Base-by-base conservation (phyloP, 2,329 filamentous ascomycete species). In the Pseudogymnoascus sp. region DNA sequence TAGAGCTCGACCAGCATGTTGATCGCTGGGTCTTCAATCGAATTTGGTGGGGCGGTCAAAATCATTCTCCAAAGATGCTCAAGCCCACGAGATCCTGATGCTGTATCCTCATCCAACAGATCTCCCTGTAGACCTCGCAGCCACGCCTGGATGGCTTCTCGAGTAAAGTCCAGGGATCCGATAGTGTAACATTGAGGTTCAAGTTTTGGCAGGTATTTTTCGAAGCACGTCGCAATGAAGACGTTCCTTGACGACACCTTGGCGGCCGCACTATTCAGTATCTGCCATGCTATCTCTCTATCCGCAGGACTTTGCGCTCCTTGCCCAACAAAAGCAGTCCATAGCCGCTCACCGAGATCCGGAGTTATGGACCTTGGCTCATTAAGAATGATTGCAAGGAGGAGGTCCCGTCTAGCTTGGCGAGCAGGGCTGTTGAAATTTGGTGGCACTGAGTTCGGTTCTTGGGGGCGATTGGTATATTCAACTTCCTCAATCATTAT, bases 21-120 rank as follows among this genome's bases (percentile, higher is more conserved):
- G 30, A 89, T 91, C 1, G 90, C 88, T 60, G 80, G 76, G 19
- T 82, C 80, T 67, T 90, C 90, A 58, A 95, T 85, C 0, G 80
- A 82, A 38, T 82, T 77, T 38, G 83, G 78, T 4, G 85, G 84
- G 1, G 89, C 85, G 14, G 83, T 86, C 61, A 96, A 77, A 35
- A 93, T 85, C 68, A 96, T 84, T 23, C 85, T 84, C 92, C 92
- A 96, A n/a, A 96, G 77, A 63, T 92, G 82, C 67, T 94, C 89
- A 45, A 83, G 78, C 25, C 76, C 83, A 66, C 74, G 82, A 64
- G 78, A 81, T 66, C 81, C 77, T 28, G 84, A 71, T 9, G 79
- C 75, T n/a, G 79, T 75, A 6, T 80, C 76, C 52, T 83, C 80
- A 62, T 83, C 80, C 22, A 85, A 74, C 19, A 79, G 70, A 58